These are phyloP conservation scores for Suillus variegatus DNA, from an alignment of 768 basidiomycete species.

Conservation along the genomic window DNA sequence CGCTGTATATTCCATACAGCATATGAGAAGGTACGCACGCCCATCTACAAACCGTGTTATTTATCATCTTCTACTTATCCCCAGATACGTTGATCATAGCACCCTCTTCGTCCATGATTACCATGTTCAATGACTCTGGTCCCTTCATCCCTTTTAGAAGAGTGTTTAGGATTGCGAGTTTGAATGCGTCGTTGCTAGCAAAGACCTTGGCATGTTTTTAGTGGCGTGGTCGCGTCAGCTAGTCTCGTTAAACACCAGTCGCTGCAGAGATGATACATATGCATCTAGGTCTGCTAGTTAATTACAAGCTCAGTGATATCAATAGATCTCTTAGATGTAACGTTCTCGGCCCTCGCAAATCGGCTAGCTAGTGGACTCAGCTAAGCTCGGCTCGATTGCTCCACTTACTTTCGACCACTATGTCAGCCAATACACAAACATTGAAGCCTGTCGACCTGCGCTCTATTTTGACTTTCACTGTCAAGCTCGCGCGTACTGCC, in stretches of 20 bases:
- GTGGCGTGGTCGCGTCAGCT: not conserved
- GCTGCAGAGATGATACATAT: not conserved
- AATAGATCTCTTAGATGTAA: not conserved
- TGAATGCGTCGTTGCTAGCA: not conserved
- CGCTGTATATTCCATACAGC: not conserved
- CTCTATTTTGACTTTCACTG: slow-evolving; percentile 66
- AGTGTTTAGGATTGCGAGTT: not conserved
- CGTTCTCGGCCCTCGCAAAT: not conserved
- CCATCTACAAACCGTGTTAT: not conserved
- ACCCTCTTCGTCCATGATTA: not conserved
- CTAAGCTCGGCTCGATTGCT: not conserved
- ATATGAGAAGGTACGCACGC: not conserved
- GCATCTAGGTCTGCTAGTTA: not conserved
- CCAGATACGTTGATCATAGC: not conserved
- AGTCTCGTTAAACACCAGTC: not conserved
- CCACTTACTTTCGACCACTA: slow-evolving; percentile 18
- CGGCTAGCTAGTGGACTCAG: not conserved
- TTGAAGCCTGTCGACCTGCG: slow-evolving; percentile 50
- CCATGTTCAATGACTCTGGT: not conserved
- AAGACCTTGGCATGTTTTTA: not conserved
- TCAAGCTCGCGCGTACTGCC: slow-evolving; percentile 70
- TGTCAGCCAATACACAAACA: slow-evolving; percentile 25
- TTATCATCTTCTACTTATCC: not conserved
- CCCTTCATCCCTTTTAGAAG: not conserved
- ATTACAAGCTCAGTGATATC: not conserved